Base-by-base conservation (phyloP, 148 eudicot genomes). In the Rhododendron molle region DNA sequence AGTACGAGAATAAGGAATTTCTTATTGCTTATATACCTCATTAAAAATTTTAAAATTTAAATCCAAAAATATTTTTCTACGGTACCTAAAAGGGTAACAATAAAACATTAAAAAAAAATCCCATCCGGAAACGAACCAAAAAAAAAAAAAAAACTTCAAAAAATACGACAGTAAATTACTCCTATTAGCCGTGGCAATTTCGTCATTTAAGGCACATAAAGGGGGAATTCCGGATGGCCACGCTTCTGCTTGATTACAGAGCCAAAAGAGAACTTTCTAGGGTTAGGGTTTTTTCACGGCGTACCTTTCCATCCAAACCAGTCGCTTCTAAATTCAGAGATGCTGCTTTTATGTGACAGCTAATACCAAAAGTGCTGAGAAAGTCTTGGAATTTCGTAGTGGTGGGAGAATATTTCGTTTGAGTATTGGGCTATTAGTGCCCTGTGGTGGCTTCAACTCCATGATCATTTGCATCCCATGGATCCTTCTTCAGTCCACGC, bases 381-480 rank as follows among this genome's bases (percentile, higher is more conserved):
- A 38, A 30, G 32, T 71, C 30, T 71, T 71, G 8, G 76, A 69
- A 26, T 23, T 77, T 77, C 10, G 15, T 0, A 74, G 81, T 47
- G 84, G 14, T 73, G 69, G 67, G 30, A 71, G 76, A 71, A 71
- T 71, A 16, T 81, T 80, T 86, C 50, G 85, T 62, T 23, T 16
- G 71, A 56, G 80, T 32, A 52, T 71, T 60, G 94, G 94, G 92
- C 93, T 91, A 88, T 83, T 34, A 86, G 88, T 83, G 94, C 91
- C 92, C 93, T 83, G 72, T 43, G 77, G 76, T 50, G 43, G 40
- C 80, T 83, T 83, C 77, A 86, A 88, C 91, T 92, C 94, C 89
- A 94, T 94, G 96, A 89, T 92, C 92, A 85, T 89, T 89, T 76
- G 84, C 88, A 84, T 86, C 87, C 92, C 89, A 94, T 94, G 96